Base-by-base conservation (phyloP, 352 stramenopile species). In the Phytophthora pistaciae region DNA sequence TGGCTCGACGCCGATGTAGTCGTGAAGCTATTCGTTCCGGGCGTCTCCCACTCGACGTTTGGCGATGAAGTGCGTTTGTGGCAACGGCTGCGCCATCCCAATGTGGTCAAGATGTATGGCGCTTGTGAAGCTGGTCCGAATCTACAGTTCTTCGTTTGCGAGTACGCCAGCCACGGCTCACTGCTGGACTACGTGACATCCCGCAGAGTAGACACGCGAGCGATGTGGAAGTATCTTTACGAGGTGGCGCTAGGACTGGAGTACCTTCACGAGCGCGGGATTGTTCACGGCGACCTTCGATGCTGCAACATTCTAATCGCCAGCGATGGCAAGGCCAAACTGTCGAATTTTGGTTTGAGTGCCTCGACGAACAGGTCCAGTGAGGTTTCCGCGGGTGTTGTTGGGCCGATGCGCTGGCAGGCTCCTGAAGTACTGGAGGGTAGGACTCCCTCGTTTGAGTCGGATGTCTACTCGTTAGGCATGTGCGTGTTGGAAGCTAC, bases 261-360 rank as follows among this genome's bases (percentile, higher is more conserved):
- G 10, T 59, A 62, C 14, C 44, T 72, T 1, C 58, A 72, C 29
- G 56, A 64, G 20, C 56, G 53, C 0, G 31, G 46, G 0, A 61
- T 75, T 20, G 23, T 75, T 2, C 68, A 75, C 46, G 57, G 68
- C 0, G 64, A 77, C 29, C 60, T 82, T n/a, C 75, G 74, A 2
- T 60, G 66, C 23, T 68, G 71, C 46, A 79, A 74, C 21, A 74
- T 82, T 49, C 25, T 82, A 20, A 55, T 82, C 11, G 62, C 50
- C 4, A 56, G 54, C 36, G 38, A 75, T 16, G 71, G 64, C 3
- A 36, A 48, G 1, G 56, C 63, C 0, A 77, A 76, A 27, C 64
- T 82, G 7, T 27, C 70, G 14, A 64, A 79, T 44, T 82, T 79
- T 42, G 75, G 75, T 3, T 20, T 16, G 18, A 20, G 40, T 20